A percentile compares a stretch with the other conserved stretches of the same genome.
Conservation (phyloP, 345 rosid genomes). For the Syzygium aqueum region DNA sequence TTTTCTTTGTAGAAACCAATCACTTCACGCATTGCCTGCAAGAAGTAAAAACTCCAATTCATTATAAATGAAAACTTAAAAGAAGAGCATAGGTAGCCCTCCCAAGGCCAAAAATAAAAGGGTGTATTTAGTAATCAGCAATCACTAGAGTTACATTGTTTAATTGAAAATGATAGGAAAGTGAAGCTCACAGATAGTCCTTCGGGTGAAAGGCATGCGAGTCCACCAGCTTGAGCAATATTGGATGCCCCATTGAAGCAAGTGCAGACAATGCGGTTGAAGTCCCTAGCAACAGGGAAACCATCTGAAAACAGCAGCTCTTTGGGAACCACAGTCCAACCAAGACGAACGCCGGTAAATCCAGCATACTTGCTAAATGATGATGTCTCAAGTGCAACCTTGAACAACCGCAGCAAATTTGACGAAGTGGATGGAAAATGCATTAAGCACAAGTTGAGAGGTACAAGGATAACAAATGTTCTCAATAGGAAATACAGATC, state of each 20-base stretch:
- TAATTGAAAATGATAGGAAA: background rate
- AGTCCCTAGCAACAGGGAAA: slow-evolving; percentile 82
- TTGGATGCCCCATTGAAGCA: slow-evolving; percentile 95
- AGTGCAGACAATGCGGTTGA: slow-evolving; percentile 78
- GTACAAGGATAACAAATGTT: background rate
- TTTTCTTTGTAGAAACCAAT: slow-evolving; percentile 92
- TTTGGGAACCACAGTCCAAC: slow-evolving; percentile 92
- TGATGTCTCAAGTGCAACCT: slow-evolving; percentile 90
- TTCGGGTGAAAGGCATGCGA: slow-evolving; percentile 84
- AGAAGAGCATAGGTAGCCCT: background rate
- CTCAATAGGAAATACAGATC: background rate
- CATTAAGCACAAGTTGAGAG: background rate
- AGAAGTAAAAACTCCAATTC: background rate
- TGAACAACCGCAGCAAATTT: background rate
- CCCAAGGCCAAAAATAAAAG: background rate
- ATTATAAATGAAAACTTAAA: background rate
- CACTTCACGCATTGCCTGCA: slow-evolving; percentile 79
- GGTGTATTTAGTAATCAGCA: background rate
- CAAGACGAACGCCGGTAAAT: slow-evolving; percentile 92
- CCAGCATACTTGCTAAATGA: slow-evolving; percentile 97
- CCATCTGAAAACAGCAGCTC: slow-evolving; percentile 82
- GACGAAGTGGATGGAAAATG: background rate
- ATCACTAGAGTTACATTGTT: background rate
- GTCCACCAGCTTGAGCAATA: slow-evolving; percentile 85
- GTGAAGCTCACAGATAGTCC: slow-evolving; percentile 21